These are phyloP conservation scores for Exophiala phaeomuriformis DNA, from an alignment of 2,329 filamentous ascomycete genomes.

Conservation along the genomic window DNA sequence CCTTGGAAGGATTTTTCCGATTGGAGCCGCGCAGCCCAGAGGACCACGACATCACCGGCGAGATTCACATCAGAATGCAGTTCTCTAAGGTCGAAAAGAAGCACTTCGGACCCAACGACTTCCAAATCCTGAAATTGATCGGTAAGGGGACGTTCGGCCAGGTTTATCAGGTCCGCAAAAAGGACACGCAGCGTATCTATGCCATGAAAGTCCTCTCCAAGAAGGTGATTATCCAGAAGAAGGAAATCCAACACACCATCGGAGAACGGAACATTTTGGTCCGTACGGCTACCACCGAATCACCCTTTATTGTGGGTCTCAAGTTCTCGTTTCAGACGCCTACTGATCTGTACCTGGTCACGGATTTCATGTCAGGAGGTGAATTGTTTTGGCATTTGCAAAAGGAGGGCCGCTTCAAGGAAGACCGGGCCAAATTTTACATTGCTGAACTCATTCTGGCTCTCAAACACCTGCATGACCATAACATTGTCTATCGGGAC, in stretches of 20 bases:
- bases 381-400: slow-evolving; percentile 98
- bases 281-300: slow-evolving; percentile 89
- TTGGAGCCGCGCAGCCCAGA: slow-evolving; percentile 74
- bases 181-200: slow-evolving; percentile 90
- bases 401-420: slow-evolving; percentile 91
- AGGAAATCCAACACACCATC: slow-evolving; percentile 94
- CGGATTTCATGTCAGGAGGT: slow-evolving; percentile 98
- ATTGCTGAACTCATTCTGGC: slow-evolving; percentile 95
- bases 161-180: slow-evolving; percentile 96
- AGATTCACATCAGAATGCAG: slow-evolving; percentile 77
- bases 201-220: slow-evolving; percentile 99
- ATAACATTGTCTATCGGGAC: slow-evolving; percentile 96
- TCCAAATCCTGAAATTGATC: slow-evolving; percentile 91
- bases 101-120: slow-evolving; percentile 89
- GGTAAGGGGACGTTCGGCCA: slow-evolving; percentile 98
- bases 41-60: slow-evolving; percentile 68
- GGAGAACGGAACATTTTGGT: slow-evolving; percentile 96
- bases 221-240: slow-evolving; percentile 99
- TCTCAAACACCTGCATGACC: slow-evolving; percentile 88
- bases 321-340: slow-evolving; percentile 99
- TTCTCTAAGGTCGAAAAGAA: slow-evolving; percentile 85
- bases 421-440: slow-evolving; percentile 94
- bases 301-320: slow-evolving; percentile 92
- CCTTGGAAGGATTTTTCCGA: slow-evolving; percentile 77
- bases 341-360: slow-evolving; percentile 94